phyloP scores from a whole-genome alignment of 2,329 filamentous ascomycete species.

The Fusarium staphyleae region DNA sequence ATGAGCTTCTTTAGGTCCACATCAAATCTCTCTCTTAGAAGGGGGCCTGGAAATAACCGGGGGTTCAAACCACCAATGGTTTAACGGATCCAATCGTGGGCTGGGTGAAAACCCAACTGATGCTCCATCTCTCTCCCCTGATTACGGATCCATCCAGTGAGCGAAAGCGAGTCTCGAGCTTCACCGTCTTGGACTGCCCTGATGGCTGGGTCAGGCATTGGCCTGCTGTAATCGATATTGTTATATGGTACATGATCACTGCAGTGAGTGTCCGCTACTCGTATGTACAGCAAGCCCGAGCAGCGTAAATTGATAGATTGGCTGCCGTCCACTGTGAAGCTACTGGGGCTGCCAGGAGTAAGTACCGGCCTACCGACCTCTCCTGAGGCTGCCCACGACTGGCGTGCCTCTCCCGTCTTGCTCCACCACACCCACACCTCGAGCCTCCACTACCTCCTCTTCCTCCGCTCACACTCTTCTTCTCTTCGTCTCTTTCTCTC shows the following conservation, averaged over 20 bases:
- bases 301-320: no score
- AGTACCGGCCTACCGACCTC: no score
- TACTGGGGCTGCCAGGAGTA: no score
- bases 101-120: not conserved
- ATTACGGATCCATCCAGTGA: slow-evolving; percentile 29
- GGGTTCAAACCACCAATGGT: slow-evolving; percentile 22
- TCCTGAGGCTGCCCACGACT: not conserved
- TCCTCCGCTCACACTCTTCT: slow-evolving; percentile 41
- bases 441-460: slow-evolving; percentile 22
- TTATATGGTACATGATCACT: no score
- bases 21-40: slow-evolving; percentile 35
- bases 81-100: slow-evolving; percentile 11
- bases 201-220: slow-evolving; percentile 4
- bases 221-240: not conserved
- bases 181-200: slow-evolving; percentile 28
- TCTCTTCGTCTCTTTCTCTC: slow-evolving; percentile 42
- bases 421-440: slow-evolving; percentile 26
- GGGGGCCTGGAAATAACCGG: slow-evolving; percentile 25
- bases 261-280: no score
- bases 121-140: slow-evolving; percentile 29
- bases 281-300: no score
- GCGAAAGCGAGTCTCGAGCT: slow-evolving; percentile 7
- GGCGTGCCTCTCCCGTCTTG: slow-evolving; percentile 30
- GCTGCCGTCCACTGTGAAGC: no score
- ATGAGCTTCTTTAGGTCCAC: slow-evolving; percentile 25